Conservation (phyloP, 805 yeast species). For the Ogataea nakhonphanomensis region DNA sequence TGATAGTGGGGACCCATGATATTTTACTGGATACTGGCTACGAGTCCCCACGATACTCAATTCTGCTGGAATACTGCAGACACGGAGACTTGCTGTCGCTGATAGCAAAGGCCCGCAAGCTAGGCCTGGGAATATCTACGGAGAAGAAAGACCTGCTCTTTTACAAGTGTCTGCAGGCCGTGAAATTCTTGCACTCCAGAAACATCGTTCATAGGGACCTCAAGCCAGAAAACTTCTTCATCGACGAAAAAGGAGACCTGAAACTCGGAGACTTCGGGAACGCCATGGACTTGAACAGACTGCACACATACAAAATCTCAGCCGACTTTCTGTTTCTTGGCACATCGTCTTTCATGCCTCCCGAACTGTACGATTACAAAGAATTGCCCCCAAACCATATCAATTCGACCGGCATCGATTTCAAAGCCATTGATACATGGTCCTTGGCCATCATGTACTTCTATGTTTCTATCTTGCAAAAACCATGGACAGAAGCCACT, state of each 20-base stretch:
- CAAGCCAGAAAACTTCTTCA: conserved; percentile 52
- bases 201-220: conserved; percentile 49
- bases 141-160: conserved; percentile 44
- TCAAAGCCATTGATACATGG: conserved; percentile 48
- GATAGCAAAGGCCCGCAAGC: conserved; percentile 38
- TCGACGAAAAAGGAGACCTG: conserved; percentile 42
- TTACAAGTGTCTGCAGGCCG: conserved; percentile 50
- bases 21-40: conserved; percentile 10
- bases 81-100: conserved; percentile 47
- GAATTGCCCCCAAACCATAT: conserved; percentile 9
- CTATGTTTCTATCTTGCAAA: conserved; percentile 39
- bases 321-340: conserved; percentile 38
- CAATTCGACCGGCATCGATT: conserved; percentile 19
- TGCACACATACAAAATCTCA: conserved; percentile 19
- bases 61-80: conserved; percentile 41
- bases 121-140: conserved; percentile 30
- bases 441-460: conserved; percentile 49
- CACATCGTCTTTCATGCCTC: conserved; percentile 53
- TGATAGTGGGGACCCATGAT: conserved; percentile 14
- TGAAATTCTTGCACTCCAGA: conserved; percentile 41
- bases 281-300: conserved; percentile 35
- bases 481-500: conserved; percentile 47
- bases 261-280: conserved; percentile 52
- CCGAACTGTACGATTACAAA: conserved; percentile 38
- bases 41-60: conserved; percentile 24